A percentile compares a stretch with the other conserved stretches of the same genome.
Conservation (phyloP, 805 yeast genomes). For the Teunomyces atbi region DNA sequence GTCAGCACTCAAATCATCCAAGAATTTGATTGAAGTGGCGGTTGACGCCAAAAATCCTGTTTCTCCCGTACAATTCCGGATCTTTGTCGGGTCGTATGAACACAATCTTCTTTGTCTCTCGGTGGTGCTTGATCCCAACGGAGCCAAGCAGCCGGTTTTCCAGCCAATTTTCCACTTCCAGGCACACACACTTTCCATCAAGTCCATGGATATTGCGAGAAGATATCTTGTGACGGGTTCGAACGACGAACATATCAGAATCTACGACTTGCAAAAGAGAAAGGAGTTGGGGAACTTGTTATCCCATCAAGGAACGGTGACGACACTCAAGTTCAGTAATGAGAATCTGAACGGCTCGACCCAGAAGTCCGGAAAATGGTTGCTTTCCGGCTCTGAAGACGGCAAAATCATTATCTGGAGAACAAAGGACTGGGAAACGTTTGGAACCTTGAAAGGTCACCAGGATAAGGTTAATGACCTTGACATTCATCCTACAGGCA, state of each 20-base stretch:
- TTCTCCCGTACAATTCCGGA: conserved; percentile 52
- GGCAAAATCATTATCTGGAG: conserved; percentile 91
- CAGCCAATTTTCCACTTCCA: conserved; percentile 95
- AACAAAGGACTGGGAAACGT: conserved; percentile 93
- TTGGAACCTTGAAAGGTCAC: conserved; percentile 88
- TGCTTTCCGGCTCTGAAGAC: conserved; percentile 86
- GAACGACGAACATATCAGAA: conserved; percentile 92
- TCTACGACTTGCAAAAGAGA: conserved; percentile 90
- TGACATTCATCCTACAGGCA: conserved; percentile 86
- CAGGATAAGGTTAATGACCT: conserved; percentile 78
- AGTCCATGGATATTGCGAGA: conserved; percentile 77
- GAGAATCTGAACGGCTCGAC: conserved; percentile 30
- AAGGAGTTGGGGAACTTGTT: conserved; percentile 89
- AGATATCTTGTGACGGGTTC: conserved; percentile 91
- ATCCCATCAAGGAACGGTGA: conserved; percentile 86
- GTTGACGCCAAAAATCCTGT: neutral
- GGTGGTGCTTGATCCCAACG: conserved; percentile 48
- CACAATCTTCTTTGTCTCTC: conserved; percentile 87
- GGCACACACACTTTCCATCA: conserved; percentile 87
- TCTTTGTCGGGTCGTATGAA: conserved; percentile 93
- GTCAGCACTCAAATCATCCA: conserved; percentile 2
- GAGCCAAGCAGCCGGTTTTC: conserved; percentile 58
- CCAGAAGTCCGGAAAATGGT: conserved; percentile 74
- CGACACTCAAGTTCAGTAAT: conserved; percentile 67
- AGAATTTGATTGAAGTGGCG: conserved; percentile 1